Conservation (phyloP, 805 yeast species). For the Kazachstania kunashirensis region DNA sequence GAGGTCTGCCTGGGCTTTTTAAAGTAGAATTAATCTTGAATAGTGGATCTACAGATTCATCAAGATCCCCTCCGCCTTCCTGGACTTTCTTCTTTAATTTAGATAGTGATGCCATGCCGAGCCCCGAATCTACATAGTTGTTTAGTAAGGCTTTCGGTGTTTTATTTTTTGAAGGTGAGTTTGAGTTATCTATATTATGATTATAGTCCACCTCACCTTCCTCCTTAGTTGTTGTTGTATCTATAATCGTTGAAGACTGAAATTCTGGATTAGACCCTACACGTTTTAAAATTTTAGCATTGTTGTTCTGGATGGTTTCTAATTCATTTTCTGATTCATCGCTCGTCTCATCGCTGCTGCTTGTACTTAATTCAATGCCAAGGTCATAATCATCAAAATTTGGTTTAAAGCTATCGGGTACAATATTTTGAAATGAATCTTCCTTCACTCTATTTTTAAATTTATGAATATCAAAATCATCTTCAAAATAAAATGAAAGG, state of each 20-base stretch:
- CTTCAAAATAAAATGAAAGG: conserved; percentile 1
- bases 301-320: not conserved
- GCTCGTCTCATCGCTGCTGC: conserved; percentile 1
- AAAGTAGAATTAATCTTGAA: conserved; percentile 6
- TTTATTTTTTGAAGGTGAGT: not conserved
- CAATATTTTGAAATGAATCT: not conserved
- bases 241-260: conserved; percentile 6
- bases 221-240: conserved; percentile 9
- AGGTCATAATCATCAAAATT: conserved; percentile 1
- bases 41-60: conserved; percentile 28
- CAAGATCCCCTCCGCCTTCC: conserved; percentile 15
- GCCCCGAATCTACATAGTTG: conserved; percentile 18
- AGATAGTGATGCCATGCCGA: conserved; percentile 23
- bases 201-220: conserved; percentile 8
- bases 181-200: not conserved
- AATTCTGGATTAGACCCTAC: not conserved
- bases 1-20: conserved; percentile 7
- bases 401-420: not conserved
- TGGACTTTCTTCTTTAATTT: conserved; percentile 22
- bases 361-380: not conserved
- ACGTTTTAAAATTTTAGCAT: conserved; percentile 3
- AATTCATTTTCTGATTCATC: not conserved
- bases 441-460: not conserved
- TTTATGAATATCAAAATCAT: not conserved
- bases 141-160: conserved; percentile 13